These are phyloP conservation scores for Aspergillus pseudonomiae DNA, from an alignment of 2,329 filamentous ascomycete species.

Conservation along the genomic window DNA sequence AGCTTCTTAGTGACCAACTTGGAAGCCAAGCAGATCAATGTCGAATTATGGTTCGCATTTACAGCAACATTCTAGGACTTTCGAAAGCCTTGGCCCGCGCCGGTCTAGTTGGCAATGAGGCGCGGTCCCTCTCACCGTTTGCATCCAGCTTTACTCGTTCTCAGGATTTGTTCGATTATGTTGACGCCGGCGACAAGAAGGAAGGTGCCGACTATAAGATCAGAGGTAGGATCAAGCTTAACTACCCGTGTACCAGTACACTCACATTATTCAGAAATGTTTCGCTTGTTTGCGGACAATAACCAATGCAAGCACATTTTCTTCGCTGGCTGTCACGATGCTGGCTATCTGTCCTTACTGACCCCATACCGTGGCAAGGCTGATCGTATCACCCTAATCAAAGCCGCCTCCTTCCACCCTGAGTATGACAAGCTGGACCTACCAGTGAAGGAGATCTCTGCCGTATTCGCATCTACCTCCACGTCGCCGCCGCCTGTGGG, in stretches of 20 bases:
- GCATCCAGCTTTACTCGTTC: constrained; percentile 60
- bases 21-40: constrained; percentile 54
- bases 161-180: constrained; percentile 62
- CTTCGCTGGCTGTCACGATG: constrained; percentile 65
- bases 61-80: constrained; percentile 58
- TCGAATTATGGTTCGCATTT: constrained; percentile 59
- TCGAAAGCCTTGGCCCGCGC: constrained; percentile 54
- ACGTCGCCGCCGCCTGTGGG: constrained; percentile 39
- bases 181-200: constrained; percentile 64
- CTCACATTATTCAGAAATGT: constrained; percentile 34
- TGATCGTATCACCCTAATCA: constrained; percentile 60
- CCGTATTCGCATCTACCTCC: constrained; percentile 55
- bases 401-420: constrained; percentile 53
- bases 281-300: constrained; percentile 58
- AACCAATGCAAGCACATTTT: constrained; percentile 66
- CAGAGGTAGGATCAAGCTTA: constrained; percentile 43
- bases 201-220: constrained; percentile 65
- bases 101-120: constrained; percentile 57
- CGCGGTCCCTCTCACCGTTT: constrained; percentile 60
- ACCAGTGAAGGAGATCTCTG: constrained; percentile 54
- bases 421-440: constrained; percentile 58
- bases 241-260: neutral
- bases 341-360: constrained; percentile 60
- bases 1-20: constrained; percentile 46
- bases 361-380: constrained; percentile 54